These are phyloP conservation scores for Rhytidhysteron rufulum DNA, from an alignment of 2,329 filamentous ascomycete species.

Conservation along the genomic window DNA sequence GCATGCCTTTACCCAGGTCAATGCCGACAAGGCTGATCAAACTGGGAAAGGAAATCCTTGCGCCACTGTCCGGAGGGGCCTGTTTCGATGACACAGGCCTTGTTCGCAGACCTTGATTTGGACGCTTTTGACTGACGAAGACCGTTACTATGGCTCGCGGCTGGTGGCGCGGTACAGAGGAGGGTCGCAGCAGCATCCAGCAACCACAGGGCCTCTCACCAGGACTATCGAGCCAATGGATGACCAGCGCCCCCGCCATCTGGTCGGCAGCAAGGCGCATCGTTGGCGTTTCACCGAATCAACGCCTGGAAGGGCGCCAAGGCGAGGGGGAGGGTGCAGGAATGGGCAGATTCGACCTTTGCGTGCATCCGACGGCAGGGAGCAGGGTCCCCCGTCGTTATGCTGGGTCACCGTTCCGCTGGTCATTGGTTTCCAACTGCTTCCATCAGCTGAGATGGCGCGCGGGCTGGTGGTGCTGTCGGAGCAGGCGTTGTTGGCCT, in stretches of 20 bases:
- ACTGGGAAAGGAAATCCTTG: background rate
- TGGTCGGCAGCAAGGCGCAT: background rate
- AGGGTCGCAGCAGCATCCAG: background rate
- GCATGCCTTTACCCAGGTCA: background rate
- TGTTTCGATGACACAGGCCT: no score
- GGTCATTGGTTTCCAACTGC: constrained; percentile 3
- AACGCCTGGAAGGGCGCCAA: background rate
- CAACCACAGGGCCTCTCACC: background rate
- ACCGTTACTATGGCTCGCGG: background rate
- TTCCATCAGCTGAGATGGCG: constrained; percentile 1
- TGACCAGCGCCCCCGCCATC: background rate
- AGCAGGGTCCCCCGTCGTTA: background rate
- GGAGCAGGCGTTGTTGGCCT: constrained; percentile 1
- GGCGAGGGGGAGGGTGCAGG: background rate
- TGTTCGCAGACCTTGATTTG: no score
- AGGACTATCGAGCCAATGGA: background rate
- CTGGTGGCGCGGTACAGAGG: background rate
- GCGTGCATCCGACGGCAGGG: constrained; percentile 3
- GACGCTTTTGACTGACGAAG: background rate
- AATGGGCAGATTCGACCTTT: background rate
- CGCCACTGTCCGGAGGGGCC: background rate
- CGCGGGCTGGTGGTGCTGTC: constrained; percentile 1
- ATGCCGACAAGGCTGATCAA: background rate
- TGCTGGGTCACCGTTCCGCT: background rate
- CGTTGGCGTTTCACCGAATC: background rate